Conservation (phyloP, 768 basidiomycete genomes). For the Pisolithus orientalis region DNA sequence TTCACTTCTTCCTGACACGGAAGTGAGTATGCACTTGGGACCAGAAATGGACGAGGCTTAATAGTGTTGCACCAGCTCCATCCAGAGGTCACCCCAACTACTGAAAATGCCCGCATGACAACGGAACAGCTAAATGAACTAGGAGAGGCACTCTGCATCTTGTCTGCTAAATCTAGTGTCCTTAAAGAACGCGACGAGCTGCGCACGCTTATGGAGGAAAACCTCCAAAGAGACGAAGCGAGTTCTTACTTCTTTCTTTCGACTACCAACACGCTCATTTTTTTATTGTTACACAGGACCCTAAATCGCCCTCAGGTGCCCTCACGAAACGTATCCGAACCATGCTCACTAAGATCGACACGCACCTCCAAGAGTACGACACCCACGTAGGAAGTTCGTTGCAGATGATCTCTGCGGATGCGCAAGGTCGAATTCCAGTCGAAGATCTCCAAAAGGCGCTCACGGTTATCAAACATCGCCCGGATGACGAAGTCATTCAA, state of each 20-base stretch:
- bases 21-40: constrained; percentile 42
- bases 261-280: not conserved
- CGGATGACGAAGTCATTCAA: constrained; percentile 83
- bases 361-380: constrained; percentile 90
- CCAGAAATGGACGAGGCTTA: not conserved
- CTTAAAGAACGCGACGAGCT: constrained; percentile 95
- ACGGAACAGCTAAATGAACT: constrained; percentile 93
- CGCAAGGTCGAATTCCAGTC: constrained; percentile 84
- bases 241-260: constrained; percentile 1
- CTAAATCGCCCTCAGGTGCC: constrained; percentile 76
- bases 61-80: constrained; percentile 40
- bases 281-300: constrained; percentile 41
- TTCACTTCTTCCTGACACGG: constrained; percentile 81
- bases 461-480: constrained; percentile 88
- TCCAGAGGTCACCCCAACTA: constrained; percentile 41
- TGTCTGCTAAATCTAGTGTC: constrained; percentile 91
- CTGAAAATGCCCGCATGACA: constrained; percentile 90
- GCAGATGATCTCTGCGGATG: constrained; percentile 80
- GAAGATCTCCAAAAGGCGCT: constrained; percentile 87
- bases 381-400: constrained; percentile 75
- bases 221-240: constrained; percentile 83
- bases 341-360: constrained; percentile 94
- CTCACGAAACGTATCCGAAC: constrained; percentile 91
- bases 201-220: constrained; percentile 88
- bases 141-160: constrained; percentile 80